Evolutionary conservation across 495 filamentous ascomycete species (phyloP).

Genomic region (Hamigera avellanea): DNA sequence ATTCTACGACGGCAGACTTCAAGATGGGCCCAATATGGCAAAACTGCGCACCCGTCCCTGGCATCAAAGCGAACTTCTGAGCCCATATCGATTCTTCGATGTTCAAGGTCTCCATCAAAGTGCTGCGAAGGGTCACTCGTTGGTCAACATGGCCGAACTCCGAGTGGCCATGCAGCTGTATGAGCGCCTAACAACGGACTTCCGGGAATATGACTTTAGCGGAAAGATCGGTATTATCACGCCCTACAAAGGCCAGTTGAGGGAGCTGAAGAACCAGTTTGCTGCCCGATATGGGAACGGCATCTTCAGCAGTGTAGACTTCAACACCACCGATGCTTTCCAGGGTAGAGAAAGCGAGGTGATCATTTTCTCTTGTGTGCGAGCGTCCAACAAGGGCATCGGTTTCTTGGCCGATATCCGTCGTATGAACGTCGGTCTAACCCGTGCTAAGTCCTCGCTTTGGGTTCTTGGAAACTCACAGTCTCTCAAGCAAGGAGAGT

Average conservation of each 20-base stretch:
- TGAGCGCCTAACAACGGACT: constrained; percentile 63
- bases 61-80: constrained; percentile 72
- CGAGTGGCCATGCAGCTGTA: constrained; percentile 77
- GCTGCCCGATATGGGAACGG: constrained; percentile 53
- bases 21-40: constrained; percentile 77
- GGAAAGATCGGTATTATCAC: constrained; percentile 94
- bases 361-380: constrained; percentile 97
- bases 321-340: constrained; percentile 98
- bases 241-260: constrained; percentile 89
- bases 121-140: constrained; percentile 67
- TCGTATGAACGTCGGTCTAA: constrained; percentile 98
- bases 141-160: constrained; percentile 81
- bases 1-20: constrained; percentile 80
- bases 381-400: constrained; percentile 84
- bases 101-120: constrained; percentile 77
- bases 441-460: constrained; percentile 86
- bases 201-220: constrained; percentile 51
- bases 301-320: constrained; percentile 74
- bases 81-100: constrained; percentile 96
- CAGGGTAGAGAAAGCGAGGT: constrained; percentile 94
- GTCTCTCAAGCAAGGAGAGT: constrained; percentile 74
- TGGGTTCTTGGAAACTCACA: constrained; percentile 91
- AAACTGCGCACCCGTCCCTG: constrained; percentile 63
- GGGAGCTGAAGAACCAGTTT: constrained; percentile 64
- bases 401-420: constrained; percentile 97